Percentiles rank a stretch among this genome's conserved stretches.
Evolutionary conservation across 805 yeast genomes (phyloP).

Genomic region (Yarrowia sp.): DNA sequence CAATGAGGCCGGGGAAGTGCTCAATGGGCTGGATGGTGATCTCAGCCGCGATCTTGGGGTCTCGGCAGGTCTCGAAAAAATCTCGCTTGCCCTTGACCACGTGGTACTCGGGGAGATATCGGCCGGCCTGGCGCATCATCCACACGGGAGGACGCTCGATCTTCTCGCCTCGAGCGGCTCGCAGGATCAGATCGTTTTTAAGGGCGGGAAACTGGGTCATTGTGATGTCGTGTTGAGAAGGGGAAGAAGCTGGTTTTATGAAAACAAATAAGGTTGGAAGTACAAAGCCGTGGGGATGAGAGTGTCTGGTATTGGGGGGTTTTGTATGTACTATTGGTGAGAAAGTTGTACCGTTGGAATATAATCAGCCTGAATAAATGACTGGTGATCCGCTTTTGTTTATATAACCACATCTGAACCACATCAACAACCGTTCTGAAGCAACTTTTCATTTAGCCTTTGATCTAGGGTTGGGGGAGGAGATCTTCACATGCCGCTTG

Average conservation of each 20-base stretch:
- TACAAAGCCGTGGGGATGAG: neutral
- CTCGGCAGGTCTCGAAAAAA: constrained; percentile 93
- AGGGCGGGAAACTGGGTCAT: constrained; percentile 38
- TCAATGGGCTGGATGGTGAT: constrained; percentile 95
- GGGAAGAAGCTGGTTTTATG: neutral
- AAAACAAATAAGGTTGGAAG: neutral
- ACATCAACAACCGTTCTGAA: neutral
- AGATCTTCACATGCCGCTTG: constrained; percentile 8
- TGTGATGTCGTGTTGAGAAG: neutral
- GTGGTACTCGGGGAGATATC: constrained; percentile 78
- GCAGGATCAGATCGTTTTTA: constrained; percentile 82
- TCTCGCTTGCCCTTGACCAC: constrained; percentile 80
- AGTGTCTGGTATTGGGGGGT: too few species aligned
- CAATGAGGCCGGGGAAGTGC: constrained; percentile 83
- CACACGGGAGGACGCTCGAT: constrained; percentile 98
- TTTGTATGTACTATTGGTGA: too few species aligned
- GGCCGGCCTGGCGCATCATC: constrained; percentile 99
- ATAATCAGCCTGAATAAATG: too few species aligned
- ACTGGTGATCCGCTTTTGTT: too few species aligned
- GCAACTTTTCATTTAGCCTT: neutral
- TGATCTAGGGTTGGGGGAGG: neutral
- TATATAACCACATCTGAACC: too few species aligned
- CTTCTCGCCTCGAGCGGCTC: constrained; percentile 80
- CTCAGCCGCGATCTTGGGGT: constrained; percentile 88
- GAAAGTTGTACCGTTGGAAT: too few species aligned